Conservation (phyloP, 768 basidiomycete genomes). For the Podaxis sp. region DNA sequence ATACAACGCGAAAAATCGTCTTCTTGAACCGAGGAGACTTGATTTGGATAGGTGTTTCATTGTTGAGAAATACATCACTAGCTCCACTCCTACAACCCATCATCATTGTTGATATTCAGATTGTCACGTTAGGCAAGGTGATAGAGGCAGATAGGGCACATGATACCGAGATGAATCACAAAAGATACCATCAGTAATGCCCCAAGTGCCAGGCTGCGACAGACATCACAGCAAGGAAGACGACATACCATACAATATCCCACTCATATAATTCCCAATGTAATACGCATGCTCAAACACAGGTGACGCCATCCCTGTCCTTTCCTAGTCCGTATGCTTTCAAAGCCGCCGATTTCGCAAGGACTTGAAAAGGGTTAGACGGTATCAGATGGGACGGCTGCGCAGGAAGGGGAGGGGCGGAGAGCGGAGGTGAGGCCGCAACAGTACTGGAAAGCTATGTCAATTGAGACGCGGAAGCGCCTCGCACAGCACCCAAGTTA, state of each 20-base stretch:
- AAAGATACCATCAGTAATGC: not conserved
- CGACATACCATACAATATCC: slow-evolving; percentile 25
- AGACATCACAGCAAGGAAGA: not conserved
- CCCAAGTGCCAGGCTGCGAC: not conserved
- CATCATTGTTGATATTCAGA: not conserved
- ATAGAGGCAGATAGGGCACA: not conserved
- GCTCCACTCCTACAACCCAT: slow-evolving; percentile 19
- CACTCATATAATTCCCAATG: slow-evolving; percentile 27
- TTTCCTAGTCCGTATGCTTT: not conserved
- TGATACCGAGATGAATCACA: too few species aligned
- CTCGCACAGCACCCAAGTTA: not conserved
- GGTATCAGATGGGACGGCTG: not conserved
- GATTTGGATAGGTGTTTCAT: slow-evolving; percentile 14
- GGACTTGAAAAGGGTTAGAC: not conserved
- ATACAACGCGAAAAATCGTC: slow-evolving; percentile 25
- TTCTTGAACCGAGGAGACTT: not conserved
- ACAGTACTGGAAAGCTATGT: not conserved
- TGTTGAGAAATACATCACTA: slow-evolving; percentile 24
- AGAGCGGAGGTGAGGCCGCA: not conserved
- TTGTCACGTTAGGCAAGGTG: not conserved
- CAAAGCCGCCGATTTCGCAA: not conserved
- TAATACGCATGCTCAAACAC: slow-evolving; percentile 26
- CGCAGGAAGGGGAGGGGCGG: not conserved
- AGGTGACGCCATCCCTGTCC: not conserved
- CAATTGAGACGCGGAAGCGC: not conserved